phyloP scores from a whole-genome alignment of 2,329 filamentous ascomycete genomes.

The Fusarium armeniacum region DNA sequence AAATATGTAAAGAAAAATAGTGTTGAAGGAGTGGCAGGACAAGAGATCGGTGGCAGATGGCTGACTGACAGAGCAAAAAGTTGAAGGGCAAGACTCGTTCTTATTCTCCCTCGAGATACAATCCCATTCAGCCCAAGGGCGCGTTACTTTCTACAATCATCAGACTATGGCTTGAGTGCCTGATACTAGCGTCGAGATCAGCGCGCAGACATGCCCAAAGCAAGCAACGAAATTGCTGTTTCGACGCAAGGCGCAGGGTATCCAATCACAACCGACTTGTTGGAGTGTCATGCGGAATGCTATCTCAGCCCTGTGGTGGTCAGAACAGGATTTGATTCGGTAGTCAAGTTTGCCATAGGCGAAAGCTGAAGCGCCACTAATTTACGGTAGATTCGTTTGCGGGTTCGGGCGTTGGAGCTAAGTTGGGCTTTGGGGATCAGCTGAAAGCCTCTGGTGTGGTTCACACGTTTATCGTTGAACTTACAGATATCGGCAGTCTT shows the following conservation, averaged over 20 bases:
- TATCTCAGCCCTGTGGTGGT: slow-evolving; percentile 46
- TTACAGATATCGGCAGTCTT: background rate
- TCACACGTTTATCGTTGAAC: background rate
- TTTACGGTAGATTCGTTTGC: slow-evolving; percentile 31
- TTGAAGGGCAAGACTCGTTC: background rate
- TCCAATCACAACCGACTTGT: background rate
- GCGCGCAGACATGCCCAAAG: background rate
- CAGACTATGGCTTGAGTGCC: slow-evolving; percentile 4
- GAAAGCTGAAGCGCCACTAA: slow-evolving; percentile 46
- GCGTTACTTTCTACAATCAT: background rate
- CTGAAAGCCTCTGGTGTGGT: background rate
- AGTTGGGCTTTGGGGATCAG: slow-evolving; percentile 3
- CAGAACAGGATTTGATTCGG: slow-evolving; percentile 40
- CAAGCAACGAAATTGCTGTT: slow-evolving; percentile 17
- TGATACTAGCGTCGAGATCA: slow-evolving; percentile 30
- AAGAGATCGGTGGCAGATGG: background rate
- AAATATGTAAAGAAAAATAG: background rate
- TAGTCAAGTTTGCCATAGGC: background rate
- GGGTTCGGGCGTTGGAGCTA: slow-evolving; percentile 24
- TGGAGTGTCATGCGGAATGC: slow-evolving; percentile 7
- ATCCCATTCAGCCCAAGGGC: background rate
- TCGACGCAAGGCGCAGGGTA: slow-evolving; percentile 5
- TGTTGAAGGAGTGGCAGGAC: slow-evolving; percentile 14
- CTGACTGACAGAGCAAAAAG: background rate
- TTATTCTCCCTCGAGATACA: slow-evolving; percentile 4